Evolutionary conservation across 768 basidiomycete species (phyloP).

Genomic region (Rhizopogon vulgaris): DNA sequence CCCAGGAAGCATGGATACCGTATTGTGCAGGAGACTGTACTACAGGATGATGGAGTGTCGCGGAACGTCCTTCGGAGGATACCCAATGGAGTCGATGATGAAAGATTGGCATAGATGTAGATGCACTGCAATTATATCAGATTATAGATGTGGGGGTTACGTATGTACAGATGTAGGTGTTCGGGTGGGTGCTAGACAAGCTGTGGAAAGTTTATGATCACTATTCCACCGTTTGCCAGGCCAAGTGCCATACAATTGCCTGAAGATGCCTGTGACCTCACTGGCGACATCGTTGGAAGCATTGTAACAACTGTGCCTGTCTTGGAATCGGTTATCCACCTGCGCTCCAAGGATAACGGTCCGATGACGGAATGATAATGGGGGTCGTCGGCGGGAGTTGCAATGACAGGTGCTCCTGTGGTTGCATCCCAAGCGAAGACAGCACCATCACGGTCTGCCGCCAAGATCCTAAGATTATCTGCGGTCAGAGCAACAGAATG

Average conservation of each 20-base stretch:
- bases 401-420: slow-evolving; percentile 14
- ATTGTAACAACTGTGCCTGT: slow-evolving; percentile 11
- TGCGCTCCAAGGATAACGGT: slow-evolving; percentile 11
- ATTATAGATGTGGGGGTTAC: not conserved
- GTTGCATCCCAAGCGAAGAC: slow-evolving; percentile 23
- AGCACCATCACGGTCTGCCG: slow-evolving; percentile 14
- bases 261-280: slow-evolving; percentile 16
- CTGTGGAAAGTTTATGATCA: slow-evolving; percentile 20
- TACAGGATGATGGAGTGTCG: slow-evolving; percentile 55
- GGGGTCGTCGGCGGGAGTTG: slow-evolving; percentile 17
- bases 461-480: slow-evolving; percentile 14
- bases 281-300: slow-evolving; percentile 24
- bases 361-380: slow-evolving; percentile 2
- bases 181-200: not conserved
- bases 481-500: slow-evolving; percentile 19
- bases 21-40: slow-evolving; percentile 39
- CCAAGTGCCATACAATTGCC: slow-evolving; percentile 20
- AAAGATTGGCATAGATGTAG: not conserved
- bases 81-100: slow-evolving; percentile 6
- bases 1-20: slow-evolving; percentile 44
- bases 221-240: slow-evolving; percentile 22
- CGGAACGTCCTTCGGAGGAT: slow-evolving; percentile 45
- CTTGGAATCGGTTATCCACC: slow-evolving; percentile 19
- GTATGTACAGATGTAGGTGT: not conserved
- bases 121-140: not conserved